Conservation (phyloP, 257 asterid species). For the Ocimum tenuiflorum region DNA sequence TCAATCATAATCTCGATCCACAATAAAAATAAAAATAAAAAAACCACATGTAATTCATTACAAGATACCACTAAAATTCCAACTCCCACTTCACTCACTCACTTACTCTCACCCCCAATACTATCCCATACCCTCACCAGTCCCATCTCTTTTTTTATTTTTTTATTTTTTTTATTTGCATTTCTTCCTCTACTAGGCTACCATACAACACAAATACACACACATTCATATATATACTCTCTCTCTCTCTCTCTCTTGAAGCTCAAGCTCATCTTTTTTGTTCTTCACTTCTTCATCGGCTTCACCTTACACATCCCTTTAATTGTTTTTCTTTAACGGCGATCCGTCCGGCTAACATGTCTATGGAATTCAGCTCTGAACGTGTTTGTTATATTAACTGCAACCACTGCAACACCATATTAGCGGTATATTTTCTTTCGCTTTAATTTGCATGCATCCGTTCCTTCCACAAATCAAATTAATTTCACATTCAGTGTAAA, state of each 20-base stretch:
- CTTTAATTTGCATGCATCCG: constrained; percentile 18
- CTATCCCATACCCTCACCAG: constrained; percentile 37
- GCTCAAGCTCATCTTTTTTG: constrained; percentile 17
- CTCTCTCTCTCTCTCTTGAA: constrained; percentile 27
- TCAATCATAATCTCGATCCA: constrained; percentile 35
- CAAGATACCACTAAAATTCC: constrained; percentile 31
- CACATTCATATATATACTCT: constrained; percentile 5
- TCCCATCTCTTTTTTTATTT: constrained; percentile 42
- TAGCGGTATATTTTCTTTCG: constrained; percentile 54
- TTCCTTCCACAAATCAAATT: constrained; percentile 5
- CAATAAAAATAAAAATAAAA: too few species aligned
- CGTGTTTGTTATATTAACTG: constrained; percentile 87
- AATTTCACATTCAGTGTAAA: background rate
- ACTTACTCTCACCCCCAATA: background rate
- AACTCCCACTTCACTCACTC: constrained; percentile 34
- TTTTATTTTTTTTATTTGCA: constrained; percentile 18
- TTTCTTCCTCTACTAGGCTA: constrained; percentile 18
- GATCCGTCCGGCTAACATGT: constrained; percentile 47
- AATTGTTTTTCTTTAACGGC: background rate
- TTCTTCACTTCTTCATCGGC: constrained; percentile 24
- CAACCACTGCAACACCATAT: constrained; percentile 85
- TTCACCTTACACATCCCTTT: background rate
- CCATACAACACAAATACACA: constrained; percentile 14
- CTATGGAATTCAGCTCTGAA: constrained; percentile 56
- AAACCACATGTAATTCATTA: background rate